These are phyloP conservation scores for Exophiala dermatitidis DNA, from an alignment of 2,329 filamentous ascomycete genomes.

Conservation along the genomic window DNA sequence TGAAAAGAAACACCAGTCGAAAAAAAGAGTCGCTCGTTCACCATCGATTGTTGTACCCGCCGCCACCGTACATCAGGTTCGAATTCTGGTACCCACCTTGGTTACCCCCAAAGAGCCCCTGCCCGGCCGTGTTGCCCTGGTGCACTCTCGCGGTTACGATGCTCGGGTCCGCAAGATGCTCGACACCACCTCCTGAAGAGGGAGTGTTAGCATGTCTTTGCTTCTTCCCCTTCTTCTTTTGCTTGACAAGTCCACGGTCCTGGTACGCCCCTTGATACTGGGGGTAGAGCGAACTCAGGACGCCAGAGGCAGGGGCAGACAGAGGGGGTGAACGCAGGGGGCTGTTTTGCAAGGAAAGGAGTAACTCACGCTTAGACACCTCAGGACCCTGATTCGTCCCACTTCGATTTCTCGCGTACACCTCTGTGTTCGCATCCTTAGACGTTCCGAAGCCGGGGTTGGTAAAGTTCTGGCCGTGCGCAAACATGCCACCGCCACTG, in stretches of 20 bases:
- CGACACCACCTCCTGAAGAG: conserved; percentile 99
- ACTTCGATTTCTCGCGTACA: conserved; percentile 67
- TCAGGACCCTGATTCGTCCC: conserved; percentile 64
- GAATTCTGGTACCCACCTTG: conserved; percentile 79
- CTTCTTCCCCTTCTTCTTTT: conserved; percentile 99
- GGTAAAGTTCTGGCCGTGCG: conserved; percentile 78
- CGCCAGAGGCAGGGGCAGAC: conserved; percentile 72
- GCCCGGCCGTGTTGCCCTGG: conserved; percentile 76
- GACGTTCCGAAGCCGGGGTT: conserved; percentile 54
- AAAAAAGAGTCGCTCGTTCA: conserved; percentile 37
- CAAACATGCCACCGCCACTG: conserved; percentile 72
- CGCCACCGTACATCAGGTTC: conserved; percentile 72
- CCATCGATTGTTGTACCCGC: conserved; percentile 58
- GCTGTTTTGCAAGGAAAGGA: conserved; percentile 86
- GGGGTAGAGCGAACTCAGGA: conserved; percentile 87
- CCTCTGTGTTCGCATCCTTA: conserved; percentile 66
- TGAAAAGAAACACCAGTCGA: conserved; percentile 21
- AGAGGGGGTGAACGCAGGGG: conserved; percentile 72
- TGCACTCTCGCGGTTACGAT: conserved; percentile 98
- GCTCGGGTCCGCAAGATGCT: conserved; percentile 99
- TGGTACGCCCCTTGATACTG: conserved; percentile 69
- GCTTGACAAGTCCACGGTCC: conserved; percentile 83
- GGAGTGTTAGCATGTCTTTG: conserved; percentile 99
- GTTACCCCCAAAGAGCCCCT: conserved; percentile 84
- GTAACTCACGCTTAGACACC: conserved; percentile 95